Evolutionary conservation across 768 basidiomycete species (phyloP).

Genomic region (Agrocybe chaxingu): DNA sequence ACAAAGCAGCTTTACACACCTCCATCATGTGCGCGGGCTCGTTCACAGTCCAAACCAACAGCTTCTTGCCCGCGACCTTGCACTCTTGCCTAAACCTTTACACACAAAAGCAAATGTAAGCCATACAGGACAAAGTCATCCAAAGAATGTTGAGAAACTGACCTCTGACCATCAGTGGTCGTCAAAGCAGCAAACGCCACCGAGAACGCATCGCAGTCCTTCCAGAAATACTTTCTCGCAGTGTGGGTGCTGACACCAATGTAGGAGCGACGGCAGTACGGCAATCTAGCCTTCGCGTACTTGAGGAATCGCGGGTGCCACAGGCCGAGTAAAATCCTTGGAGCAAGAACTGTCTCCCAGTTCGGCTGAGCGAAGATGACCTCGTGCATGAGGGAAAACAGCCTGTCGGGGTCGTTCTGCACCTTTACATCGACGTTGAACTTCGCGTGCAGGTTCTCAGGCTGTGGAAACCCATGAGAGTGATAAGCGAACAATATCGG

Average conservation of each 20-base stretch:
- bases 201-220: slow-evolving; percentile 82
- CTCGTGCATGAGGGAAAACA: slow-evolving; percentile 77
- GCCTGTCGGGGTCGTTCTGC: slow-evolving; percentile 84
- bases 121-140: slow-evolving; percentile 1
- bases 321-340: slow-evolving; percentile 76
- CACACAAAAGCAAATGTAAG: slow-evolving; percentile 1
- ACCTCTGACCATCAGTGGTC: slow-evolving; percentile 71
- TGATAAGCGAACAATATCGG: not conserved
- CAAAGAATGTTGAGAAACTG: slow-evolving; percentile 17
- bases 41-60: slow-evolving; percentile 98
- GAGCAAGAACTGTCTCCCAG: slow-evolving; percentile 77
- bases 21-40: slow-evolving; percentile 87
- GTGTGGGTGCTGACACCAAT: slow-evolving; percentile 73
- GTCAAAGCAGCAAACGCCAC: slow-evolving; percentile 74
- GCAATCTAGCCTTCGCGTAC: slow-evolving; percentile 70
- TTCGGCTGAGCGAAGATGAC: slow-evolving; percentile 59
- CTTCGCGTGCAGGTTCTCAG: slow-evolving; percentile 71
- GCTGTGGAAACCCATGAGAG: slow-evolving; percentile 31
- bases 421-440: slow-evolving; percentile 94
- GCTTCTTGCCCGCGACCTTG: slow-evolving; percentile 69
- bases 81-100: slow-evolving; percentile 79
- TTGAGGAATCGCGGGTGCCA: slow-evolving; percentile 91
- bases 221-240: slow-evolving; percentile 88
- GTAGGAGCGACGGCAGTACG: slow-evolving; percentile 81
- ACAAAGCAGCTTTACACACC: slow-evolving; percentile 33